Evolutionary conservation across 2,329 filamentous ascomycete species (phyloP).

Genomic region (Verticillium longisporum): DNA sequence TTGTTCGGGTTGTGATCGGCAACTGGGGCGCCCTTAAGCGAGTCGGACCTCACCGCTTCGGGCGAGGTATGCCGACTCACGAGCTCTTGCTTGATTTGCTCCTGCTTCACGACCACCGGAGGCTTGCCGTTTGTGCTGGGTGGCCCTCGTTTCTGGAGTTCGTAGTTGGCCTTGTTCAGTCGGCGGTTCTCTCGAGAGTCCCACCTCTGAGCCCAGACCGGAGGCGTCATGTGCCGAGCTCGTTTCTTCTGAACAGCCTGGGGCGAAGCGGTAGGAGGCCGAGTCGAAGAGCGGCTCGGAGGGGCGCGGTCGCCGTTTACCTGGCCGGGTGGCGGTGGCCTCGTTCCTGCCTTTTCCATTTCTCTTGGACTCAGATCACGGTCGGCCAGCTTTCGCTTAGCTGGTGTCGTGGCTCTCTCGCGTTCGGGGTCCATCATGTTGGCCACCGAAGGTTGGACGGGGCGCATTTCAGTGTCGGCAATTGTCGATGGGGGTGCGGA

Average conservation of each 20-base stretch:
- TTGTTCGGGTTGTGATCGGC: conserved; percentile 5
- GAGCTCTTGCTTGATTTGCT: conserved; percentile 21
- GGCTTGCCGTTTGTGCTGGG: conserved; percentile 30
- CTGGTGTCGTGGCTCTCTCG: conserved; percentile 29
- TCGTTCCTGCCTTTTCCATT: conserved; percentile 39
- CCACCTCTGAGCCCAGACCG: conserved; percentile 41
- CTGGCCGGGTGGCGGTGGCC: conserved; percentile 40
- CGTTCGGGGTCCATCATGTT: conserved; percentile 21
- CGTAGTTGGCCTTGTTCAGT: conserved; percentile 36
- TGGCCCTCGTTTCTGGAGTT: conserved; percentile 32
- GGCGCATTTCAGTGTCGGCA: conserved; percentile 9
- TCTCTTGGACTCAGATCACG: conserved; percentile 42
- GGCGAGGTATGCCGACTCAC: conserved; percentile 40
- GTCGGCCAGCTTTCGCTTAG: conserved; percentile 43
- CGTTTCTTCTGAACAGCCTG: conserved; percentile 31
- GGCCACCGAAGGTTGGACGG: conserved; percentile 4
- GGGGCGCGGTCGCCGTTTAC: conserved; percentile 32
- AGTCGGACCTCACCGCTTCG: conserved; percentile 28
- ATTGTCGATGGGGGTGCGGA: not conserved
- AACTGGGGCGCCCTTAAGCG: conserved; percentile 14
- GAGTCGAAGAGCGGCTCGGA: conserved; percentile 7
- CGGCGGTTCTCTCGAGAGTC: conserved; percentile 24
- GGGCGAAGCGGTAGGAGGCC: conserved; percentile 11
- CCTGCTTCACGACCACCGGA: conserved; percentile 7
- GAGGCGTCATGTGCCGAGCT: conserved; percentile 27